Evolutionary conservation across 768 basidiomycete species (phyloP).

Genomic region (Cystofilobasidium macerans): DNA sequence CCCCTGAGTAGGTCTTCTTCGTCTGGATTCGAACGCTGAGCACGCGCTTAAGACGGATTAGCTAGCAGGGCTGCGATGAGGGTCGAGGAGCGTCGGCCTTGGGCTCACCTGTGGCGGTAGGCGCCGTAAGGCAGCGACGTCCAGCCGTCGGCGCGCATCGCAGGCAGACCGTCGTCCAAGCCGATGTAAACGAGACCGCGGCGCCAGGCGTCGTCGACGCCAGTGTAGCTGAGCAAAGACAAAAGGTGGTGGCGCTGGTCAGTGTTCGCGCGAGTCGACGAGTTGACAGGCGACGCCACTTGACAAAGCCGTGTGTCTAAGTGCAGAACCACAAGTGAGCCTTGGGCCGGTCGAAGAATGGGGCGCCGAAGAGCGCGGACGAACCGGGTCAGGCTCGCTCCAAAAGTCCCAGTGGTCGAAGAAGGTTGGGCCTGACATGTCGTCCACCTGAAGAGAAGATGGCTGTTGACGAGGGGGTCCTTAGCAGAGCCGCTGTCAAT

Average conservation of each 20-base stretch:
- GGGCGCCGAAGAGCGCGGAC: background rate
- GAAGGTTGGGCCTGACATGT: background rate
- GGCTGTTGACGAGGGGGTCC: no score
- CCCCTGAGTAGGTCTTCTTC: conserved; percentile 8
- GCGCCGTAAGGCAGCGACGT: background rate
- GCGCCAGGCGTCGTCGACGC: background rate
- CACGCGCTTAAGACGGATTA: background rate
- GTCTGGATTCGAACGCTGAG: conserved; percentile 10
- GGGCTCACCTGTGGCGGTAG: conserved; percentile 9
- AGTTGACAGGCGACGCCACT: background rate
- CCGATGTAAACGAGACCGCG: conserved; percentile 10
- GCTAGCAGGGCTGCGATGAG: background rate
- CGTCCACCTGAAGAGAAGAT: background rate
- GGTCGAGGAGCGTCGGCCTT: background rate
- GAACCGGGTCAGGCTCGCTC: background rate
- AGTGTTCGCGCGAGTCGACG: no score
- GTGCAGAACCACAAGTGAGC: background rate
- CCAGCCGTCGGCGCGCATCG: conserved; percentile 10
- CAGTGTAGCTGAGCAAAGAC: conserved; percentile 13
- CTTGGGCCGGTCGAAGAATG: background rate
- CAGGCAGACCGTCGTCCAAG: background rate
- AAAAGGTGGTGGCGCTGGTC: no score
- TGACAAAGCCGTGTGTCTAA: conserved; percentile 11
- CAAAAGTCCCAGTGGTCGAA: background rate
- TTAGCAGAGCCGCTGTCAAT: no score